Conservation (phyloP, 768 basidiomycete genomes). For the Mycena kentingensis region DNA sequence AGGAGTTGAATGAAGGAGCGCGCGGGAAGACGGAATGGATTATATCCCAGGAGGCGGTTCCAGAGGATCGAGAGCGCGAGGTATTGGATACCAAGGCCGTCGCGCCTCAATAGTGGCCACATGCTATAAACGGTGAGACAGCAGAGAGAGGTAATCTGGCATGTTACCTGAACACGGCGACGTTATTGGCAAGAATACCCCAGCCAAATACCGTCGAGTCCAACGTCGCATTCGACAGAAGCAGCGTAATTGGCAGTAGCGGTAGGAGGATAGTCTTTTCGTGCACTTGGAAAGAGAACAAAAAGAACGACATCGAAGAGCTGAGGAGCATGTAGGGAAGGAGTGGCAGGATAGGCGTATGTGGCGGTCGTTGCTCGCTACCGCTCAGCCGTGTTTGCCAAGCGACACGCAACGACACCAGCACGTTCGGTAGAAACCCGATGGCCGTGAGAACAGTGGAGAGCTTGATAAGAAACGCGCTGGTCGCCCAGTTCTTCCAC, state of each 20-base stretch:
- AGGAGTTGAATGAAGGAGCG: slow-evolving; percentile 55
- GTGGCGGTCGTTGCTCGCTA: slow-evolving; percentile 23
- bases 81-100: slow-evolving; percentile 78
- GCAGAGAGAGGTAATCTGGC: neutral
- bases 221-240: slow-evolving; percentile 58
- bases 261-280: slow-evolving; percentile 92
- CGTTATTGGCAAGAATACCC: slow-evolving; percentile 77
- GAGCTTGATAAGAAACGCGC: slow-evolving; percentile 57
- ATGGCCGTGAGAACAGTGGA: slow-evolving; percentile 67
- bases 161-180: slow-evolving; percentile 83
- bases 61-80: slow-evolving; percentile 67
- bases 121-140: slow-evolving; percentile 54
- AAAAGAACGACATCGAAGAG: slow-evolving; percentile 88
- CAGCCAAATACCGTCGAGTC: slow-evolving; percentile 66
- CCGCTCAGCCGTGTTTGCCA: slow-evolving; percentile 28
- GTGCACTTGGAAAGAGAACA: slow-evolving; percentile 96
- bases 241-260: slow-evolving; percentile 78
- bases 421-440: slow-evolving; percentile 68
- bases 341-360: slow-evolving; percentile 59
- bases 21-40: slow-evolving; percentile 53
- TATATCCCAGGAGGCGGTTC: slow-evolving; percentile 82
- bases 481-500: slow-evolving; percentile 64
- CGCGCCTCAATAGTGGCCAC: slow-evolving; percentile 86
- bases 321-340: slow-evolving; percentile 81
- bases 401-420: slow-evolving; percentile 42